Evolutionary conservation across 176 grass and related monocot species (phyloP).

Genomic region (Phragmites australis): DNA sequence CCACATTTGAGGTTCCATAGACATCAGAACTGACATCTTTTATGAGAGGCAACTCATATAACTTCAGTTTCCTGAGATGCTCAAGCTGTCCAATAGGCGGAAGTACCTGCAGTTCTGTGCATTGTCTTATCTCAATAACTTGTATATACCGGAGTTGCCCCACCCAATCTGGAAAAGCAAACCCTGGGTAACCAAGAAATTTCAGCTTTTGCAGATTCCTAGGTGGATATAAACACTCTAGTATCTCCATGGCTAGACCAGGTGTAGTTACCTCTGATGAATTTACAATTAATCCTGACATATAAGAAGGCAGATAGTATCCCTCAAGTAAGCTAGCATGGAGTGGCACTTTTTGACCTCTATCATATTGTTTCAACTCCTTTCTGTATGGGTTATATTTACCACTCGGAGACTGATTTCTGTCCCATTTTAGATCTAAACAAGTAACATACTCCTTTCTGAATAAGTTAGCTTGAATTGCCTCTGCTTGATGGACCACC

Average conservation of each 20-base stretch:
- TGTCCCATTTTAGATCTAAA: conserved; percentile 29
- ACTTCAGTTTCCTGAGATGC: conserved; percentile 17
- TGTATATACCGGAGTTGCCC: conserved; percentile 2
- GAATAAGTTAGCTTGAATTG: not conserved
- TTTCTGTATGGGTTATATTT: conserved; percentile 2
- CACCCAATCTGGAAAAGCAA: not conserved
- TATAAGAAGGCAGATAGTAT: not conserved
- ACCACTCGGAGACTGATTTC: not conserved
- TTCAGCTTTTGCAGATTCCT: conserved; percentile 6
- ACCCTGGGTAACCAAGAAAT: conserved; percentile 18
- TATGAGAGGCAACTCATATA: not conserved
- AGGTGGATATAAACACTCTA: not conserved
- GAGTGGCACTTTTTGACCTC: not conserved
- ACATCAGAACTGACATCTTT: not conserved
- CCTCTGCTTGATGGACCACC: conserved; percentile 22
- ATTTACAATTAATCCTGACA: not conserved
- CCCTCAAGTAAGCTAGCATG: not conserved
- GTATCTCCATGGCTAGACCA: not conserved
- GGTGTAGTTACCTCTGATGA: not conserved
- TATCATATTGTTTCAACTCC: not conserved
- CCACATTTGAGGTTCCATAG: conserved; percentile 3
- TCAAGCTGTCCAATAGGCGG: conserved; percentile 29
- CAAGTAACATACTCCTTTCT: conserved; percentile 29
- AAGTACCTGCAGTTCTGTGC: not conserved
- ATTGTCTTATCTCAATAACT: conserved; percentile 16